Conservation (phyloP, 495 filamentous ascomycete genomes). For the Aspergillus haitiensis region DNA sequence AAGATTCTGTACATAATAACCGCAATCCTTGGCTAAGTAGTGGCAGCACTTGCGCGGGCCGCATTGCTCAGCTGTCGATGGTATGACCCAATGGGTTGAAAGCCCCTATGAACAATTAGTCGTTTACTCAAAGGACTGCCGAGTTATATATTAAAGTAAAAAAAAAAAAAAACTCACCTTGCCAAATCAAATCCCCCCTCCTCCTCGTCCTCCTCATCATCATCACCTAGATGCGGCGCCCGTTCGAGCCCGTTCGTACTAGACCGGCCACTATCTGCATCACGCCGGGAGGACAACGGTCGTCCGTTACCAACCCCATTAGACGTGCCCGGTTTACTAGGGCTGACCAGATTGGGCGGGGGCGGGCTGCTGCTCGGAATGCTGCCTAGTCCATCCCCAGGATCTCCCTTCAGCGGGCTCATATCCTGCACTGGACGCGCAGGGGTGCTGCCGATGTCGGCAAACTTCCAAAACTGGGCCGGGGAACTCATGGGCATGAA, state of each 20-base stretch:
- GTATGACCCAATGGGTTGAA: slow-evolving; percentile 69
- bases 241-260: slow-evolving; percentile 16
- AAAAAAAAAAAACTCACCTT: slow-evolving; percentile 48
- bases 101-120: slow-evolving; percentile 51
- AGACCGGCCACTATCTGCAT: slow-evolving; percentile 22
- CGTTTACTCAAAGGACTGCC: slow-evolving; percentile 32
- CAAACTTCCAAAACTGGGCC: slow-evolving; percentile 96
- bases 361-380: slow-evolving; percentile 68
- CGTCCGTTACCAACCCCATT: slow-evolving; percentile 38
- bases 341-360: slow-evolving; percentile 50
- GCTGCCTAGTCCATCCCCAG: slow-evolving; percentile 48
- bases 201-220: slow-evolving; percentile 52
- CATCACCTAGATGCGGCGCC: slow-evolving; percentile 17
- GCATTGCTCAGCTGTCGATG: slow-evolving; percentile 55
- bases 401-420: slow-evolving; percentile 58
- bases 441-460: slow-evolving; percentile 70
- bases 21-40: slow-evolving; percentile 16
- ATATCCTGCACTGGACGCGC: slow-evolving; percentile 61
- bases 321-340: slow-evolving; percentile 46
- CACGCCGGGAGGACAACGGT: slow-evolving; percentile 37
- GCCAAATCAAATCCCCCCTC: slow-evolving; percentile 65
- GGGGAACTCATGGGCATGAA: slow-evolving; percentile 94
- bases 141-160: slow-evolving; percentile 8
- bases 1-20: not conserved
- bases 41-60: slow-evolving; percentile 37